Percentiles rank a stretch among this genome's conserved stretches.
These are phyloP conservation scores for Phoma sp. DNA, from an alignment of 2,329 filamentous ascomycete genomes.

Conservation along the genomic window DNA sequence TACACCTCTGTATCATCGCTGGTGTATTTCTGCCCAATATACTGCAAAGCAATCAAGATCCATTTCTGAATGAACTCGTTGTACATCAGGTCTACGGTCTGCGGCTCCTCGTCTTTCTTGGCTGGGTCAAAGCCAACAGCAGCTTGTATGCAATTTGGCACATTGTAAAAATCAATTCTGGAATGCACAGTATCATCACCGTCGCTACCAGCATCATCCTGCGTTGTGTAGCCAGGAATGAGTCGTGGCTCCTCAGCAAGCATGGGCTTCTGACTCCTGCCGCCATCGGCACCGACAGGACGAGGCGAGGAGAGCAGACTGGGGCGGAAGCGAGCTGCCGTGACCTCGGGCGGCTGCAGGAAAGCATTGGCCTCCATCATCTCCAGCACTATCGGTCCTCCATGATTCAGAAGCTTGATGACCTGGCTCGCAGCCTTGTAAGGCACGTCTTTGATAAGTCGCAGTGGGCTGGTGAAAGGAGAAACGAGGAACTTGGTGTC, in stretches of 20 bases:
- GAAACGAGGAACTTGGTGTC: conserved; percentile 87
- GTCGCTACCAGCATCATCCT: conserved; percentile 79
- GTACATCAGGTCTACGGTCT: conserved; percentile 85
- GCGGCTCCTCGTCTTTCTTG: conserved; percentile 56
- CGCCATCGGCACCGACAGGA: not conserved
- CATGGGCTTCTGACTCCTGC: conserved; percentile 17
- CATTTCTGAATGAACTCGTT: conserved; percentile 89
- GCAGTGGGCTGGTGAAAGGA: conserved; percentile 82
- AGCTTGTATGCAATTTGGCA: conserved; percentile 84
- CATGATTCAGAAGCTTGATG: conserved; percentile 63
- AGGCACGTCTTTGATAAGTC: conserved; percentile 79
- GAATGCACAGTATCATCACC: conserved; percentile 91
- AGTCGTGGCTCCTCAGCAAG: conserved; percentile 40
- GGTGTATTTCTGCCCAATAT: conserved; percentile 58
- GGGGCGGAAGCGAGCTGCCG: conserved; percentile 33
- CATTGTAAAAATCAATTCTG: conserved; percentile 72
- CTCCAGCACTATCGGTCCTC: conserved; percentile 56
- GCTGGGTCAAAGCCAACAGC: conserved; percentile 65
- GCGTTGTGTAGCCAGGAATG: conserved; percentile 85
- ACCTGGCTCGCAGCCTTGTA: conserved; percentile 76
- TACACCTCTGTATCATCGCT: conserved; percentile 59
- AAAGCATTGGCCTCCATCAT: conserved; percentile 39
- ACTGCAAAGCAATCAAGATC: conserved; percentile 75
- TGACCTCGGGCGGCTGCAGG: conserved; percentile 56
- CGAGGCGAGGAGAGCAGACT: not conserved